Evolutionary conservation across 1,284 basidiomycete genomes (phyloP), one percentile per base, ranked within the genome.

Genomic region (Irpex sp.): DNA sequence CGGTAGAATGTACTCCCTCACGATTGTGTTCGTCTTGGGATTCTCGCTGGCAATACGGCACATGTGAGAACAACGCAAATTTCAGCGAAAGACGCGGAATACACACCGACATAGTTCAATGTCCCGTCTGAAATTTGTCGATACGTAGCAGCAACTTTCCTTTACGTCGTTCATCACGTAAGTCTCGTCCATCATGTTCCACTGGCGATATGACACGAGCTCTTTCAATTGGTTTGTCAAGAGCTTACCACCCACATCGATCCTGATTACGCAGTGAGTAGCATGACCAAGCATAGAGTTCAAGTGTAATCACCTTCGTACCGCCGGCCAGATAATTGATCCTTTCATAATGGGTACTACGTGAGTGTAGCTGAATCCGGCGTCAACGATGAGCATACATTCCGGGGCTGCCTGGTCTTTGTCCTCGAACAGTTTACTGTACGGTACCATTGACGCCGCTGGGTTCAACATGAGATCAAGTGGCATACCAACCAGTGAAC

Each of bases 101-200:
- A 60, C 89, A 68, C 73, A 94, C 93, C 89, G 88, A 77, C 88
- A 91, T n/a, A 77, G 75, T 74, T 95, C 89, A 64, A 95, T 76
- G 76, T 97, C 94, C 55, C 76, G 72, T 61, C 80, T 81, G 78
- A 90, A 95, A 71, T 90, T 79, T 47, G 79, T 79, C n/a, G 90
- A 88, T 59, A 97, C 90, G 75, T 92, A 98, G 74, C 93, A 94
- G 72, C 93, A 95, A 11, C 83, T 77, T 72, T 94, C 93, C 74
- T 97, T 95, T 69, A 95, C 90, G 66, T 92, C 85, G 76, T 95
- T 95, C 77, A 97, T 90, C 70, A 98, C 90, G 75, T 91, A 87
- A 0, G 93, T 95, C 77, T 97, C 92, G 72, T 98, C 95, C 87
- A 95, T 95, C 92, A 98, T 94, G 75, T 98, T 95, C 92, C 94